phyloP scores from a whole-genome alignment of 805 yeast species.

The Sugiyamaella lignohabitans region DNA sequence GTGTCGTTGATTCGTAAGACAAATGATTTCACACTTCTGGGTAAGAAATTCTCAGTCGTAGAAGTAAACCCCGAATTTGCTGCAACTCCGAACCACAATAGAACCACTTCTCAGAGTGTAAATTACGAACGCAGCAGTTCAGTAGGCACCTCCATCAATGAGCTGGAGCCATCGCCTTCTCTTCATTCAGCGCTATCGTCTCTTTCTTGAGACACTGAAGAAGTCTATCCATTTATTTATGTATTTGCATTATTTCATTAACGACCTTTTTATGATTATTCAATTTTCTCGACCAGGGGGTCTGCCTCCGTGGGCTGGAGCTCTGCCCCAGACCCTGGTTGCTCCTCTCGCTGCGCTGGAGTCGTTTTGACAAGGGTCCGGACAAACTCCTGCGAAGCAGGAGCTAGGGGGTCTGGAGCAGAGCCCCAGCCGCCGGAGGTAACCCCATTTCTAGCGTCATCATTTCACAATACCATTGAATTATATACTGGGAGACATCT shows the following conservation, averaged over 20 bases:
- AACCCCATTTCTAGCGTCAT: too few species aligned
- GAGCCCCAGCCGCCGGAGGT: neutral
- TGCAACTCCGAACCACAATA: constrained; percentile 17
- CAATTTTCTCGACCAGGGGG: too few species aligned
- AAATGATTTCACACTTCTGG: constrained; percentile 25
- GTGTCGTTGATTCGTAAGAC: constrained; percentile 22
- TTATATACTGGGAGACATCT: neutral
- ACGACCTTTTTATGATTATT: too few species aligned
- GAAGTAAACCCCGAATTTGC: constrained; percentile 30
- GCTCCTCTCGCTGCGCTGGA: neutral
- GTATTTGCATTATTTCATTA: neutral
- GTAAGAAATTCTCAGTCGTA: constrained; percentile 29
- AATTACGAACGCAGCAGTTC: neutral
- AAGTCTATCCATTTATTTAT: neutral
- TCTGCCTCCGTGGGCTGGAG: neutral
- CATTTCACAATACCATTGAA: too few species aligned
- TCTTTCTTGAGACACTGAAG: neutral
- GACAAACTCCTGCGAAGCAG: neutral
- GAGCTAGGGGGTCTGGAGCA: neutral
- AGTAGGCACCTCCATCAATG: neutral
- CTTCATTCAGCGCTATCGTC: neutral
- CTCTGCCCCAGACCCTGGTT: neutral
- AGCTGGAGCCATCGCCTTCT: neutral
- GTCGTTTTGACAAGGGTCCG: too few species aligned
- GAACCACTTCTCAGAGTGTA: constrained; percentile 12